These are phyloP conservation scores for Acanthamoeba sp. DNA, from an alignment of 208 protist species.

Conservation along the genomic window DNA sequence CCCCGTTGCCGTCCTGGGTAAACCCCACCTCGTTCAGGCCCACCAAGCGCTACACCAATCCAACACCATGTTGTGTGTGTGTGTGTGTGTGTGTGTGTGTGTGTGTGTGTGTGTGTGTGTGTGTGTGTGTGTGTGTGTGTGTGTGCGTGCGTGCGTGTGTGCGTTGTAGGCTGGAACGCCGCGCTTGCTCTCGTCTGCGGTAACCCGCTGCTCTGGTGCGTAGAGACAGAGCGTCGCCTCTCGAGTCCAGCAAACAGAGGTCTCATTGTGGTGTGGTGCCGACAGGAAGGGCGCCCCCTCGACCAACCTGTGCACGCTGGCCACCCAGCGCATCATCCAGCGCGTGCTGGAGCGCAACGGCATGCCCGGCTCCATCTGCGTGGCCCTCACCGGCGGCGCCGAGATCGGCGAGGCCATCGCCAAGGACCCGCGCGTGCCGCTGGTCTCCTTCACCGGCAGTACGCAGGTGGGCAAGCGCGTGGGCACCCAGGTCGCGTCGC, in stretches of 20 bases:
- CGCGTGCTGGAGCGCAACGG: slow-evolving; percentile 86
- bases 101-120: too few species aligned
- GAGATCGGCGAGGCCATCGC: slow-evolving; percentile 88
- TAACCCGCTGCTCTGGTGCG: slow-evolving; percentile 88
- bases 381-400: slow-evolving; percentile 80
- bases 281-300: slow-evolving; percentile 86
- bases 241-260: neutral
- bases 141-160: neutral
- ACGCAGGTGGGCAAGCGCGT: slow-evolving; percentile 76
- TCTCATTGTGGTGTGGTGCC: neutral
- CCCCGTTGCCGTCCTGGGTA: slow-evolving; percentile 88
- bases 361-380: slow-evolving; percentile 81
- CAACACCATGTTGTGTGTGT: too few species aligned
- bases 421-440: slow-evolving; percentile 82
- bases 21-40: neutral
- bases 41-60: too few species aligned
- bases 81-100: too few species aligned
- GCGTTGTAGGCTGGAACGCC: slow-evolving; percentile 87
- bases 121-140: too few species aligned
- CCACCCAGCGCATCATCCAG: slow-evolving; percentile 86
- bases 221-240: too few species aligned
- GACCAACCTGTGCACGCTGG: slow-evolving; percentile 86
- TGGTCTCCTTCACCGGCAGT: slow-evolving; percentile 91
- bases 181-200: slow-evolving; percentile 88
- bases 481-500: neutral